A percentile compares a stretch with the other conserved stretches of the same genome.
Evolutionary conservation across 192 early-diverging fungal genomes (phyloP).

Genomic region (Mortierella hygrophila): DNA sequence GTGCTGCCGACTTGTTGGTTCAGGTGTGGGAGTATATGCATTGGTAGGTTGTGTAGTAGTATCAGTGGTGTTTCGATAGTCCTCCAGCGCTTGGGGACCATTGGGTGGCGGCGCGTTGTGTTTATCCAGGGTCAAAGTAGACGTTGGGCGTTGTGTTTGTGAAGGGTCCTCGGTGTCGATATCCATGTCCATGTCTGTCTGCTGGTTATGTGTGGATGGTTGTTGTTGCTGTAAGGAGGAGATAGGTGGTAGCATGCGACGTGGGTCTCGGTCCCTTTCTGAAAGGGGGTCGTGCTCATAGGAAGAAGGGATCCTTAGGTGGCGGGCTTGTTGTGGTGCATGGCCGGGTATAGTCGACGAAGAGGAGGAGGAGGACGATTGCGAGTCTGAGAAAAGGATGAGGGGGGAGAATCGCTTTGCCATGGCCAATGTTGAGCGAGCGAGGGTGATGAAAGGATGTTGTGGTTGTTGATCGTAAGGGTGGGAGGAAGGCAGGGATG

Average conservation of each 20-base stretch:
- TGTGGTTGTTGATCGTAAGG: neutral
- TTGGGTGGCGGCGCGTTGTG: neutral
- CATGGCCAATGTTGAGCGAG: slow-evolving; percentile 6
- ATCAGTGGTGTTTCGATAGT: neutral
- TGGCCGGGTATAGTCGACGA: slow-evolving; percentile 4
- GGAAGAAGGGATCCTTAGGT: neutral
- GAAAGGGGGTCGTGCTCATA: neutral
- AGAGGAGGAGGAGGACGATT: neutral
- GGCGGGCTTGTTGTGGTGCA: neutral
- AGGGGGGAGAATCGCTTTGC: slow-evolving; percentile 24
- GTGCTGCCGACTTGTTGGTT: neutral
- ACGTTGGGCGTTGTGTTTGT: neutral
- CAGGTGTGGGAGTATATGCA: neutral
- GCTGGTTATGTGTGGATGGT: neutral
- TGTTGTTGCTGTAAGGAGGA: neutral
- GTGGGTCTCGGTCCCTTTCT: neutral
- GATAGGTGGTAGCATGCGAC: neutral
- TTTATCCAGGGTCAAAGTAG: neutral
- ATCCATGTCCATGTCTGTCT: slow-evolving; percentile 30
- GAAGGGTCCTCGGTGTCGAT: neutral
- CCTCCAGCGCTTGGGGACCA: slow-evolving; percentile 15
- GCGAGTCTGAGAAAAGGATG: slow-evolving; percentile 39
- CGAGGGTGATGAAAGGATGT: neutral
- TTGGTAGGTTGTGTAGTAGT: neutral
- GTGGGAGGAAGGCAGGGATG: neutral